phyloP scores from a whole-genome alignment of 306 rosid genomes.

The Datisca glomerata region DNA sequence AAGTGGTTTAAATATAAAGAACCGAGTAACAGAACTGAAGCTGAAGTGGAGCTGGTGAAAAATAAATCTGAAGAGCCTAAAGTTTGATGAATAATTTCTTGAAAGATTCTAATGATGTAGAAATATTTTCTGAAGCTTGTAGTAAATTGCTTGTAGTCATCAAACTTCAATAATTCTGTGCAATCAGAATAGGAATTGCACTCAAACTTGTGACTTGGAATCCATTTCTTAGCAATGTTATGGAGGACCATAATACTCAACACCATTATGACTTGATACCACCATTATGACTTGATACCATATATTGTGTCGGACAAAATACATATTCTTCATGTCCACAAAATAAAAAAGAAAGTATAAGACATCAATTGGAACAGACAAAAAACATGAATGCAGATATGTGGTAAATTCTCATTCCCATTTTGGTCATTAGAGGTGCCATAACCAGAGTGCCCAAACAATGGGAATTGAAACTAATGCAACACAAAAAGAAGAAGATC shows the following conservation, averaged over 20 bases:
- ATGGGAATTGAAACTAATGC: no score
- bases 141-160: no score
- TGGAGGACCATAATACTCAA: no score
- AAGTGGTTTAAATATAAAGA: conserved; percentile 61
- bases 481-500: background rate
- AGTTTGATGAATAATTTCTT: conserved; percentile 1
- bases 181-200: no score
- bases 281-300: background rate
- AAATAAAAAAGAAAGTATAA: no score
- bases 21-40: conserved; percentile 1
- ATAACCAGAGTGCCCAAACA: background rate
- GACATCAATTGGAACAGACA: background rate
- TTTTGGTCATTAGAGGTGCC: background rate
- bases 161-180: no score
- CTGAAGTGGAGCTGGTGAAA: conserved; percentile 18
- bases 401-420: background rate
- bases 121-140: no score
- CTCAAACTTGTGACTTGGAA: no score
- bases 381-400: background rate
- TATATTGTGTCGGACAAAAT: background rate
- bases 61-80: conserved; percentile 12
- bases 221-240: no score
- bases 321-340: no score
- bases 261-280: background rate
- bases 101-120: no score